Base-by-base conservation (phyloP, 108 stramenopile species). In the Nitzschia putrida region DNA sequence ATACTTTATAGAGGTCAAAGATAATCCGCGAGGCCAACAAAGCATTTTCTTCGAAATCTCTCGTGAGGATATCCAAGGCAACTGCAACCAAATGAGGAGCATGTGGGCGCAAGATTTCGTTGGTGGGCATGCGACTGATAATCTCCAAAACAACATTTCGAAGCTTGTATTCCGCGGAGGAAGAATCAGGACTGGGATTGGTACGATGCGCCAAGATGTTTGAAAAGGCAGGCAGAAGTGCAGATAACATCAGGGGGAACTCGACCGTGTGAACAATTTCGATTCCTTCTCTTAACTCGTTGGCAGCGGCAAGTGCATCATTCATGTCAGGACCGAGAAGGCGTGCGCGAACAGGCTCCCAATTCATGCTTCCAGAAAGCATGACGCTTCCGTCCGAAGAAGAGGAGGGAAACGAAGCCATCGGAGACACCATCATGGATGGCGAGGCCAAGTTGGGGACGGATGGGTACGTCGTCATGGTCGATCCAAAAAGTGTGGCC, bases 11-110 rank as follows among this genome's bases (percentile, higher is more conserved):
- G 47, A 92, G 63, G 40, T 95, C 93, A 73, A 94, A 94, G 20
- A 96, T 88, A 52, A 95, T 92, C 5, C 85, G 43, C 21, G 85
- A 81, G 21, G 88, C 84, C 38, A 88, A 55, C 52, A 95, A 57
- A 8, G 93, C 93, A 71, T 94, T 93, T 38, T 95, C 93, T 68
- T 96, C 92, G 61, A 85, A 92, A 50, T 96, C 95, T 14, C 68
- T 53, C 38, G 77, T 64, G 24, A 96, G 79, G 13, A 90, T 83
- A 45, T 79, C 67, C 61, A 91, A 85, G 24, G 85, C 74, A 11
- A 90, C 53, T 10, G 77, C 83, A 37, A 94, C 76, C 52, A 92
- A 60, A 52, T 83, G 78, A 7, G 83, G 87, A 42, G 89, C 91
- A 79, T 91, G 88, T 3, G 95, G 90, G 40, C 92, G 81, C 12